Conservation (phyloP, 257 asterid genomes). For the Primulina tabacum region DNA sequence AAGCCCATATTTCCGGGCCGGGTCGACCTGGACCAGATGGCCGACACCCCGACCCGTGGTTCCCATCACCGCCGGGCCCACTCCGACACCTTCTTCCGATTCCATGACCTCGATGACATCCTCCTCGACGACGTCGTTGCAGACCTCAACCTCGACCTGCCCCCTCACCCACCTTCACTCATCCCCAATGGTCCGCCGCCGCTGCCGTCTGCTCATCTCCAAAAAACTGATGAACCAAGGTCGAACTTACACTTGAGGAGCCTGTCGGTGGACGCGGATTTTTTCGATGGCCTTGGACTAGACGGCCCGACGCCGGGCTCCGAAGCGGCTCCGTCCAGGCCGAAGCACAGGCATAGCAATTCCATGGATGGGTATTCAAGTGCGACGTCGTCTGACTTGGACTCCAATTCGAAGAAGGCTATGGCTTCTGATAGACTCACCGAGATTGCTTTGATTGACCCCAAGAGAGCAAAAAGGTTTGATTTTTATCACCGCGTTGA, state of each 20-base stretch:
- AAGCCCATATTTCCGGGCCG: constrained; percentile 41
- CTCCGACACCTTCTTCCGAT: constrained; percentile 83
- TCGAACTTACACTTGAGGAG: constrained; percentile 58
- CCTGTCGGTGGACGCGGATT: constrained; percentile 81
- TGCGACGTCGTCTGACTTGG: constrained; percentile 67
- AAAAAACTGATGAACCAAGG: constrained; percentile 27
- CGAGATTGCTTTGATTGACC: constrained; percentile 83
- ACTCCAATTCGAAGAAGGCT: constrained; percentile 57
- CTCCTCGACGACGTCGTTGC: constrained; percentile 60
- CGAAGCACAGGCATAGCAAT: constrained; percentile 65
- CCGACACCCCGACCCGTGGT: constrained; percentile 65
- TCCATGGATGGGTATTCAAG: constrained; percentile 80
- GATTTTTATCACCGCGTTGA: constrained; percentile 23
- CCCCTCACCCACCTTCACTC: constrained; percentile 36
- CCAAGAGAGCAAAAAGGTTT: constrained; percentile 92
- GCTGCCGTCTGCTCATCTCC: constrained; percentile 32
- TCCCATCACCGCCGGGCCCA: constrained; percentile 82
- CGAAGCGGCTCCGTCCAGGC: constrained; percentile 27
- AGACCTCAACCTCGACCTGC: constrained; percentile 46
- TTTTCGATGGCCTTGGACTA: constrained; percentile 67
- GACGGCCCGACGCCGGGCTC: constrained; percentile 37
- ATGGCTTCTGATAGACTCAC: constrained; percentile 67
- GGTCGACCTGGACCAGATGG: constrained; percentile 69
- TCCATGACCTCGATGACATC: constrained; percentile 67
- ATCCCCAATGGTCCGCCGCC: constrained; percentile 30